These are phyloP conservation scores for Friedmanniomyces simplex DNA, from an alignment of 495 filamentous ascomycete genomes.

Conservation along the genomic window DNA sequence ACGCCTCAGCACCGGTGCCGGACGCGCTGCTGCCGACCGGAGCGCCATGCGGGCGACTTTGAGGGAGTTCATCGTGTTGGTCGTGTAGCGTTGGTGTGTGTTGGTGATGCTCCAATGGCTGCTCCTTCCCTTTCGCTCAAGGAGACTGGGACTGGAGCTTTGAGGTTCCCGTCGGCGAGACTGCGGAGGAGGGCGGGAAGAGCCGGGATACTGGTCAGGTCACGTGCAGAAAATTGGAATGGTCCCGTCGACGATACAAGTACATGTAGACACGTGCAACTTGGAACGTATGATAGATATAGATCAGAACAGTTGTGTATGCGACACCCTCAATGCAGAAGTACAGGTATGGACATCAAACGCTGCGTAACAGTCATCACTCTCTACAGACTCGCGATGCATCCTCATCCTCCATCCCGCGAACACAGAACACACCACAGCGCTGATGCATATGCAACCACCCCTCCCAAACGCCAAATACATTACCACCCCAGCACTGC, in stretches of 20 bases:
- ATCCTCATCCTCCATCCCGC: neutral
- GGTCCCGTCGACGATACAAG: no score
- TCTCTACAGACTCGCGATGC: neutral
- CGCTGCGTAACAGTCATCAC: neutral
- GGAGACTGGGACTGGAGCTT: constrained; percentile 2
- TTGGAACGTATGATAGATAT: no score
- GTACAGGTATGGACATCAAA: neutral
- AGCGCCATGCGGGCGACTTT: constrained; percentile 81
- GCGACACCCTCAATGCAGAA: neutral
- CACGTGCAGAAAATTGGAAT: no score
- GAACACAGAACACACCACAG: neutral
- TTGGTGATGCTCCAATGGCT: constrained; percentile 25
- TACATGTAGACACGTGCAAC: no score
- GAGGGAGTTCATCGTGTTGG: constrained; percentile 68
- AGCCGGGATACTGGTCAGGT: neutral
- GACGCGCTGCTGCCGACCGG: constrained; percentile 56
- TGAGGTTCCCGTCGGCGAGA: neutral
- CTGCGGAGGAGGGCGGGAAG: neutral
- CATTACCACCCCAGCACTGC: no score
- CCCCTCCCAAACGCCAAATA: no score
- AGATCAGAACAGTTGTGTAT: no score
- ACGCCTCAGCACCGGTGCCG: constrained; percentile 65
- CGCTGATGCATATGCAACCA: no score
- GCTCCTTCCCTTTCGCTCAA: no score
- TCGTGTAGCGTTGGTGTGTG: neutral